Conservation (phyloP, 192 early-diverging fungal species). For the Paraglomus brasilianum region DNA sequence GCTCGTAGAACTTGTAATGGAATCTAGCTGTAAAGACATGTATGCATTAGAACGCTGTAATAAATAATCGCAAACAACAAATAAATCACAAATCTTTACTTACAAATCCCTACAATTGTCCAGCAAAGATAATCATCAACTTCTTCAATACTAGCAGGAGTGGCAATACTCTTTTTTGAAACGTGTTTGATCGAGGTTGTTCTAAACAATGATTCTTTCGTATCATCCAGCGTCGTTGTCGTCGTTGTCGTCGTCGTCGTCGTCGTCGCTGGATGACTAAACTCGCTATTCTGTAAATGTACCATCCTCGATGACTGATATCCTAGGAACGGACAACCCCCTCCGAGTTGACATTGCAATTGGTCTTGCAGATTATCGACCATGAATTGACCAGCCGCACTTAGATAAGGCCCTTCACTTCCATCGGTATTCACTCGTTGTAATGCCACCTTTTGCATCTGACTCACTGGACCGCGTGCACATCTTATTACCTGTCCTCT, state of each 20-base stretch:
- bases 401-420: slow-evolving; percentile 42
- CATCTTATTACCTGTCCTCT: slow-evolving; percentile 63
- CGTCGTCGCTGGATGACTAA: too few species aligned
- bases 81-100: slow-evolving; percentile 32
- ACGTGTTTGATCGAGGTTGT: slow-evolving; percentile 29
- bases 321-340: slow-evolving; percentile 22
- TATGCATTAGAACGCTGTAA: slow-evolving; percentile 2
- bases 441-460: slow-evolving; percentile 84
- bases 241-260: slow-evolving; percentile 39
- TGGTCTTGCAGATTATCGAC: slow-evolving; percentile 25
- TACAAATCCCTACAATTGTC: slow-evolving; percentile 80
- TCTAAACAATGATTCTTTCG: slow-evolving; percentile 34
- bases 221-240: slow-evolving; percentile 32
- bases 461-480: slow-evolving; percentile 70
- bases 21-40: neutral
- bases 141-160: slow-evolving; percentile 35
- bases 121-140: slow-evolving; percentile 82
- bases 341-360: slow-evolving; percentile 22
- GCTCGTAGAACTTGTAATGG: too few species aligned
- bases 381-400: slow-evolving; percentile 40
- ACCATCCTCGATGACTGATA: slow-evolving; percentile 29
- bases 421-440: slow-evolving; percentile 39
- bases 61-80: neutral
- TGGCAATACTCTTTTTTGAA: neutral
- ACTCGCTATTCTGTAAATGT: slow-evolving; percentile 29